A percentile compares a stretch with the other conserved stretches of the same genome.
phyloP scores from a whole-genome alignment of 2,329 filamentous ascomycete species.

The Sporothrix phasma region DNA sequence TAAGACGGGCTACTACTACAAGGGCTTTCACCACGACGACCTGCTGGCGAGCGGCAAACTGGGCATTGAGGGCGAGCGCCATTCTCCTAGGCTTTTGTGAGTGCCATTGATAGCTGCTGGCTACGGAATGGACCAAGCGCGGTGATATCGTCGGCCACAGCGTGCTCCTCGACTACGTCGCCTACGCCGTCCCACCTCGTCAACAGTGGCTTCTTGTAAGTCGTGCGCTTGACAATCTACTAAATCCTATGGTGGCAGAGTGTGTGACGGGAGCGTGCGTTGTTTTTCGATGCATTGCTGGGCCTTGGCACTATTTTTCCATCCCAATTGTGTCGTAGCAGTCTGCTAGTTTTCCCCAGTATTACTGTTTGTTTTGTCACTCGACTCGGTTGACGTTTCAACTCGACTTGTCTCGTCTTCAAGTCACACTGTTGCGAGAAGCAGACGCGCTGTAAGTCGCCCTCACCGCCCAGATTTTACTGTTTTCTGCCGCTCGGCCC shows the following conservation, averaged over 20 bases:
- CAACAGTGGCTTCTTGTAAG: background rate
- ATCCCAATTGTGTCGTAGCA: too few relatives aligned
- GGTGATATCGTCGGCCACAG: conserved; percentile 46
- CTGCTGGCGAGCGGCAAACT: conserved; percentile 23
- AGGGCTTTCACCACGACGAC: conserved; percentile 28
- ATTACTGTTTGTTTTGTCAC: background rate
- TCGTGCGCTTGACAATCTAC: too few relatives aligned
- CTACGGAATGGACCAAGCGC: conserved; percentile 17
- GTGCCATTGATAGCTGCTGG: background rate
- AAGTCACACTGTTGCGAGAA: background rate
- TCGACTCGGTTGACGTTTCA: background rate
- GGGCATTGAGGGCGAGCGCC: conserved; percentile 28
- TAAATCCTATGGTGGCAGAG: too few relatives aligned
- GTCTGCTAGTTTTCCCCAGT: too few relatives aligned
- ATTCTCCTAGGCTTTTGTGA: too few relatives aligned
- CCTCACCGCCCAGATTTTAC: background rate
- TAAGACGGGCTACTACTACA: conserved; percentile 18
- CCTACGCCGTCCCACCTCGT: conserved; percentile 33
- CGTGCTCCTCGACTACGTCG: conserved; percentile 44
- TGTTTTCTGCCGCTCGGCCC: background rate
- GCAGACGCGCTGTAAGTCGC: background rate
- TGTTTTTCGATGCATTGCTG: too few relatives aligned
- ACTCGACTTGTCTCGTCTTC: background rate
- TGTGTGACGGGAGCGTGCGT: too few relatives aligned
- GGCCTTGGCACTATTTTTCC: too few relatives aligned